Evolutionary conservation across 352 stramenopile species (phyloP), one percentile per base, ranked within the genome.

Genomic region (Halophytophthora polymorphica): DNA sequence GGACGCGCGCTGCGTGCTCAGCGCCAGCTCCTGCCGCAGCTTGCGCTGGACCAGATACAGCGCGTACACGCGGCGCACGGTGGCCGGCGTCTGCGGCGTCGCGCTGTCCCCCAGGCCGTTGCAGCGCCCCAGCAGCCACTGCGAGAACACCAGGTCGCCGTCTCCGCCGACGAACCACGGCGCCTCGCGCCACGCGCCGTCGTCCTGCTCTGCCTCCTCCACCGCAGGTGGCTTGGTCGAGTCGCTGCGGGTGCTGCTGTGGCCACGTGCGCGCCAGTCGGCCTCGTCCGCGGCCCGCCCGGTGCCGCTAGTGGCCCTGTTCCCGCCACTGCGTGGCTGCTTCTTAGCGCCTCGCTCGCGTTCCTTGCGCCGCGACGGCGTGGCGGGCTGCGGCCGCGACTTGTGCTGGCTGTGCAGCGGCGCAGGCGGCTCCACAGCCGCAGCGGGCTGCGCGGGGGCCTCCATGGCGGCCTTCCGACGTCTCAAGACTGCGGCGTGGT

Each of bases 111-210:
- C 68, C 11, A 73, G 55, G 15, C 70, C 64, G 22, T 67, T 71
- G 45, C 71, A 83, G 34, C 77, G 79, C 3, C 62, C 67, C 25
- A 90, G 66, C 13, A 90, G 57, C 76, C 72, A 86, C 50, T 90
- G 69, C 14, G 61, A 64, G 45, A 80, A 79, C 34, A 44, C 40
- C 39, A 90, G 33, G 15, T 88, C 68, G 1, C 74, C 60, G 0
- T 67, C 44, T 38, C 70, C 69, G 10, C 53, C 68, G 31, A 46
- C 49, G 40, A 77, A 90, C 76, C 76, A 90, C 53, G 50, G 19
- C 0, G 71, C 48, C 12, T 78, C 66, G 15, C 44, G 52, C 35
- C 45, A 40, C 10, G 64, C 33, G 29, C 48, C 35, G 1, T 23
- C 45, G 18, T 45, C 31, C 21, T 31, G n/a, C 23, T 21, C 31